Percentiles rank a stretch among this genome's conserved stretches.
phyloP scores from a whole-genome alignment of 2,329 filamentous ascomycete species.

The Diaporthe ampelina region DNA sequence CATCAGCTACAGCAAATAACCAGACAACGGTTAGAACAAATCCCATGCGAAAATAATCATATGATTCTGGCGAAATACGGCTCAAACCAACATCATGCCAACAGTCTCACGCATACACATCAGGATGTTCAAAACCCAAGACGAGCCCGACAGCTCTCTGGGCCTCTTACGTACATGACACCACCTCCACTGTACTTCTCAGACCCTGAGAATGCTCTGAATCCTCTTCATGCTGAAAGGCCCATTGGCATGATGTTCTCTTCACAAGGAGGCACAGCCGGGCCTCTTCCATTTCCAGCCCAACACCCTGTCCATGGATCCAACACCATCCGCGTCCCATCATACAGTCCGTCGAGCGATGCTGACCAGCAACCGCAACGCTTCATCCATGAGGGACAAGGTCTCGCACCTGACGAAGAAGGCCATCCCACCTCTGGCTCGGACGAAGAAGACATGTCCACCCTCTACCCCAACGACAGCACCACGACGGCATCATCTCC shows the following conservation, averaged over 20 bases:
- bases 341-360: neutral
- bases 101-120: neutral
- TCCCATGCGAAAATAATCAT: neutral
- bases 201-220: neutral
- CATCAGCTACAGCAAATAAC: neutral
- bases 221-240: neutral
- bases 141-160: neutral
- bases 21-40: neutral
- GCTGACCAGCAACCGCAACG: neutral
- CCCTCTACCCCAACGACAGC: constrained; percentile 30
- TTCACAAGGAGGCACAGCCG: neutral
- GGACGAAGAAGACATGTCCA: neutral
- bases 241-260: neutral
- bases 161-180: neutral
- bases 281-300: neutral
- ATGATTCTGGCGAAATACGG: neutral
- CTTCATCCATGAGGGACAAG: neutral
- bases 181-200: neutral
- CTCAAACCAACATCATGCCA: neutral
- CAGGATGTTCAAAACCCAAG: neutral
- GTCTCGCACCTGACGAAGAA: too few species aligned
- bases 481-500: neutral
- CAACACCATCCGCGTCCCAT: constrained; percentile 8
- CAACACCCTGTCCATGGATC: neutral
- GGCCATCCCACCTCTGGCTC: neutral